Conservation (phyloP, 768 basidiomycete species). For the Podaxis rugospora region DNA sequence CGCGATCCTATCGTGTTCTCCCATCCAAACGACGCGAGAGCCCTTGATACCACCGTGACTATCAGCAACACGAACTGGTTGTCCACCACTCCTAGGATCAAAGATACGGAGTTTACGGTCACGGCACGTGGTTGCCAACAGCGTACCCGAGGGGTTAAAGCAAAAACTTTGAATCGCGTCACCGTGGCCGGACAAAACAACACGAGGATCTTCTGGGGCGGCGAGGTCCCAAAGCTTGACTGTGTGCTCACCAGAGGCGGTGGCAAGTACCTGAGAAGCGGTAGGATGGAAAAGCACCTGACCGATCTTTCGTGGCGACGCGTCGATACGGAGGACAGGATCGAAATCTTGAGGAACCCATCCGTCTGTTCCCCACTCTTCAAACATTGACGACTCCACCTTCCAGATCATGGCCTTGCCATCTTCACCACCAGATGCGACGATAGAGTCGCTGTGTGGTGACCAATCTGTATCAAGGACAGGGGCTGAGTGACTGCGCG, state of each 20-base stretch:
- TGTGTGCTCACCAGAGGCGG: conserved; percentile 75
- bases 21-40: conserved; percentile 86
- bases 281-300: conserved; percentile 94
- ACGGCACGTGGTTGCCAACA: conserved; percentile 85
- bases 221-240: conserved; percentile 92
- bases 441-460: conserved; percentile 86
- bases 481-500: conserved; percentile 77
- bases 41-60: conserved; percentile 95
- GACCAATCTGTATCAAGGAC: conserved; percentile 97
- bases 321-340: conserved; percentile 78
- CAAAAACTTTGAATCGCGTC: conserved; percentile 86
- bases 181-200: conserved; percentile 66
- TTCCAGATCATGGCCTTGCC: conserved; percentile 93
- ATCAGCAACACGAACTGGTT: conserved; percentile 79
- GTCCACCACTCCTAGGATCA: conserved; percentile 78
- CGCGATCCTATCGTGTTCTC: conserved; percentile 80
- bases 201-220: conserved; percentile 57
- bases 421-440: conserved; percentile 92
- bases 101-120: conserved; percentile 92
- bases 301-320: conserved; percentile 83
- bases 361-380: conserved; percentile 79
- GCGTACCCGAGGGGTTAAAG: conserved; percentile 76
- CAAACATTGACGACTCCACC: conserved; percentile 62
- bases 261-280: conserved; percentile 81
- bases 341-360: conserved; percentile 85